Evolutionary conservation across 1,284 basidiomycete genomes (phyloP).

Genomic region (Bondarzewia mesenterica): DNA sequence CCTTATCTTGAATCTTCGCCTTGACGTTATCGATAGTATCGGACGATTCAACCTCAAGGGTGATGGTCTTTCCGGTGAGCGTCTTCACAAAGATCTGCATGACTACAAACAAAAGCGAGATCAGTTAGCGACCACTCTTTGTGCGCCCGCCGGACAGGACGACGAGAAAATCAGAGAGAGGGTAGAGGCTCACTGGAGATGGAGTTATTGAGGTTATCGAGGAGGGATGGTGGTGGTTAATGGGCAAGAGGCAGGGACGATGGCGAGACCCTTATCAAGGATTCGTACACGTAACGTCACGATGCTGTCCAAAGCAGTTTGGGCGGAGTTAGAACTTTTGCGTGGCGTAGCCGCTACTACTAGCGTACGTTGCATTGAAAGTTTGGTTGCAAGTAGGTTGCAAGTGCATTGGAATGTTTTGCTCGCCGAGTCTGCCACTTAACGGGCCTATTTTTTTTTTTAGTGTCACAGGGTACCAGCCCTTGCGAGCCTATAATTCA

Average conservation of each 20-base stretch:
- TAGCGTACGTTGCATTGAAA: too few relatives aligned
- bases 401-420: too few relatives aligned
- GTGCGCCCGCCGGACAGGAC: background rate
- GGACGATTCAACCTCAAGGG: slow-evolving; percentile 92
- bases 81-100: slow-evolving; percentile 57
- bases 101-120: background rate
- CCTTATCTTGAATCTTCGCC: slow-evolving; percentile 94
- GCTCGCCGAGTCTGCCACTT: too few relatives aligned
- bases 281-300: background rate
- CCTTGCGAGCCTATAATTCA: too few relatives aligned
- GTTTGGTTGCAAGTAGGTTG: too few relatives aligned
- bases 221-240: background rate
- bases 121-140: background rate
- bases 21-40: slow-evolving; percentile 99
- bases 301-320: too few relatives aligned
- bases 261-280: background rate
- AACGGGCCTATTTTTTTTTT: too few relatives aligned
- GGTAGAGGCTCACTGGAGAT: background rate
- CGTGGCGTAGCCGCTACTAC: too few relatives aligned
- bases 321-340: too few relatives aligned
- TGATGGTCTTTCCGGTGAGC: slow-evolving; percentile 81
- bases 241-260: background rate
- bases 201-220: background rate
- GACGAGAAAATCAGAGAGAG: background rate
- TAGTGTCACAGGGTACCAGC: too few relatives aligned